Conservation (phyloP, 768 basidiomycete genomes). For the Leucocoprinus sp. region DNA sequence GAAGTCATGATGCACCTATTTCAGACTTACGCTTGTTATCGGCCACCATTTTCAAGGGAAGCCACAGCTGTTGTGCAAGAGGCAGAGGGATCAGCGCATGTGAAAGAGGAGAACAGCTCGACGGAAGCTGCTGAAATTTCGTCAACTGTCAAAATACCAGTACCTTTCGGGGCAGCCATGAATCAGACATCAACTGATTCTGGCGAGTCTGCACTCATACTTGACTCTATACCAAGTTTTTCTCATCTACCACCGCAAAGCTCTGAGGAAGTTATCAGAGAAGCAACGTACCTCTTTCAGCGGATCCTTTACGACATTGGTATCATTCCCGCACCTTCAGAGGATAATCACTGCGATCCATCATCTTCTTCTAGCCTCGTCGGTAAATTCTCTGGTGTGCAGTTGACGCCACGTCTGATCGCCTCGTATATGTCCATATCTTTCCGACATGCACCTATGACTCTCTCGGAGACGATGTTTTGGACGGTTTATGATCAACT, state of each 20-base stretch:
- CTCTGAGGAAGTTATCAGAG: constrained; percentile 59
- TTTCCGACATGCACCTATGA: constrained; percentile 46
- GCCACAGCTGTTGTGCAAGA: constrained; percentile 35
- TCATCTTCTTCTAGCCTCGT: constrained; percentile 11
- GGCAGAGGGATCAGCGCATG: too few relatives aligned
- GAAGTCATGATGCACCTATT: constrained; percentile 78
- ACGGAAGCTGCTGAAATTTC: not conserved
- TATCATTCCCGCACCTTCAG: not conserved
- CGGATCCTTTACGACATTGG: constrained; percentile 35
- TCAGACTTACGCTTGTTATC: constrained; percentile 79
- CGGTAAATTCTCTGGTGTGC: constrained; percentile 47
- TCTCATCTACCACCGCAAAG: constrained; percentile 66
- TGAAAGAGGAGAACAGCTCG: constrained; percentile 12
- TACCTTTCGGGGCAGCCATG: not conserved
- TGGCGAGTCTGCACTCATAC: not conserved
- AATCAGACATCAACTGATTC: not conserved
- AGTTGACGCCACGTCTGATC: constrained; percentile 52
- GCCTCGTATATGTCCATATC: constrained; percentile 79
- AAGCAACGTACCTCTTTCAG: constrained; percentile 58
- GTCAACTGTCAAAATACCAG: not conserved
- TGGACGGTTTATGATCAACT: constrained; percentile 36
- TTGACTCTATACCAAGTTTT: constrained; percentile 22
- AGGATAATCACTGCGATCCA: not conserved
- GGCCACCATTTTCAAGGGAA: constrained; percentile 54
- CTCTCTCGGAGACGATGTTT: constrained; percentile 41